phyloP scores from a whole-genome alignment of 192 early-diverging fungal genomes.

The Jimgerdemannia lactiflua region DNA sequence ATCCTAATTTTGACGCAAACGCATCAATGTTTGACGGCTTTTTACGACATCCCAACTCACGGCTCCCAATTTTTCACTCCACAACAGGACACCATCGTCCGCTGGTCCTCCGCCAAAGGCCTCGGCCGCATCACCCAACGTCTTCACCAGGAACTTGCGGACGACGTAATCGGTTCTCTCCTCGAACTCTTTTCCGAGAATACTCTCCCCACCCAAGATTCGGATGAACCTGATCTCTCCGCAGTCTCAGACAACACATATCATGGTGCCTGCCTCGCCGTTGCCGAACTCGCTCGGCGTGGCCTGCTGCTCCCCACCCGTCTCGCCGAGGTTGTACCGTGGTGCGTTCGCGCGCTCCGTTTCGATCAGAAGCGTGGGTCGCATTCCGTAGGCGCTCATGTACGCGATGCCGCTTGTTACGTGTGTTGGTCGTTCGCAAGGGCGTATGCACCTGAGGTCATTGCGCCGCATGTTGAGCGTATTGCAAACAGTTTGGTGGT shows the following conservation, averaged over 20 bases:
- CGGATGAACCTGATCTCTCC: constrained; percentile 55
- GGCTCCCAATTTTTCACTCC: constrained; percentile 5
- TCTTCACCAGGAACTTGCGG: constrained; percentile 73
- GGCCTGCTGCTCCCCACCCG: constrained; percentile 77
- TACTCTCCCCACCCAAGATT: constrained; percentile 42
- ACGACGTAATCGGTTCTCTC: constrained; percentile 79
- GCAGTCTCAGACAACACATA: constrained; percentile 87
- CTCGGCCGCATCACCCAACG: constrained; percentile 85
- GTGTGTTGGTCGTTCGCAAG: constrained; percentile 98
- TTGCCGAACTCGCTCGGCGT: constrained; percentile 89
- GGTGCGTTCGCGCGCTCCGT: constrained; percentile 58
- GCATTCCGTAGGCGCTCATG: constrained; percentile 90
- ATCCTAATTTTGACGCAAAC: not conserved
- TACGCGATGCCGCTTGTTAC: constrained; percentile 96
- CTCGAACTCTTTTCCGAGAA: constrained; percentile 84
- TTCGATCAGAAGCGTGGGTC: constrained; percentile 90
- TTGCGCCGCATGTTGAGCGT: constrained; percentile 58
- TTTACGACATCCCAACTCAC: not conserved
- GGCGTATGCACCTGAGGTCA: constrained; percentile 71
- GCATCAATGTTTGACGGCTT: not conserved
- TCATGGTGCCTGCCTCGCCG: constrained; percentile 90
- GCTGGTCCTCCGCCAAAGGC: constrained; percentile 98
- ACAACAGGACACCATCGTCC: constrained; percentile 83
- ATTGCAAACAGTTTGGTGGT: constrained; percentile 78
- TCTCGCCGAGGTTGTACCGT: constrained; percentile 71